A percentile compares a stretch with the other conserved stretches of the same genome.
Conservation (phyloP, 1,284 basidiomycete genomes). For the Malassezia sympodialis region DNA sequence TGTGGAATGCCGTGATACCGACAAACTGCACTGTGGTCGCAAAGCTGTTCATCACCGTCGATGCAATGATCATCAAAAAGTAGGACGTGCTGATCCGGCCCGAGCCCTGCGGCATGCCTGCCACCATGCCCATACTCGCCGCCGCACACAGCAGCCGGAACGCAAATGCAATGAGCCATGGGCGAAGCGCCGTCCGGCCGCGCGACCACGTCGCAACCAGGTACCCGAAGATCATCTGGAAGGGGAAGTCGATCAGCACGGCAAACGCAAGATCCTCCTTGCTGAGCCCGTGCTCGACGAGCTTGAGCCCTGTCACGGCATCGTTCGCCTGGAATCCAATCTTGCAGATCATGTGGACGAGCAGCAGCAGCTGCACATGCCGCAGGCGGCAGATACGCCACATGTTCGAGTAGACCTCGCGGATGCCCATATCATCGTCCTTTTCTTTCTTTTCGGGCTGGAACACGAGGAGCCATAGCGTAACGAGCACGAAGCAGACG, state of each 20-base stretch:
- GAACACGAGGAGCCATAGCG: conserved; percentile 75
- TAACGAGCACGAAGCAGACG: conserved; percentile 67
- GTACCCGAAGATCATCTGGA: conserved; percentile 91
- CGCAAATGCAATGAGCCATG: conserved; percentile 85
- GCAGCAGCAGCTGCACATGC: conserved; percentile 79
- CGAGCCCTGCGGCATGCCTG: conserved; percentile 63
- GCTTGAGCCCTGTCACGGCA: conserved; percentile 79
- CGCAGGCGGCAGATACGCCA: conserved; percentile 83
- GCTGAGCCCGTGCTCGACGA: conserved; percentile 90
- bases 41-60: conserved; percentile 76
- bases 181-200: conserved; percentile 49
- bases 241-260: conserved; percentile 93
- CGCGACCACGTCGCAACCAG: conserved; percentile 75
- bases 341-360: conserved; percentile 84
- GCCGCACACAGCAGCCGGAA: conserved; percentile 65
- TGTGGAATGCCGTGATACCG: conserved; percentile 95
- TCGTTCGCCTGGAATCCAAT: conserved; percentile 94
- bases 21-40: conserved; percentile 96
- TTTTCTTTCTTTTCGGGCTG: conserved; percentile 63
- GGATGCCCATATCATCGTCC: conserved; percentile 70
- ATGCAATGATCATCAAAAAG: conserved; percentile 66
- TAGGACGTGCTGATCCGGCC: conserved; percentile 50
- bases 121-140: conserved; percentile 65
- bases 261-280: conserved; percentile 91
- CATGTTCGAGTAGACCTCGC: conserved; percentile 82